phyloP scores from a whole-genome alignment of 148 eudicot genomes.

The Rhododendron griersonianum region DNA sequence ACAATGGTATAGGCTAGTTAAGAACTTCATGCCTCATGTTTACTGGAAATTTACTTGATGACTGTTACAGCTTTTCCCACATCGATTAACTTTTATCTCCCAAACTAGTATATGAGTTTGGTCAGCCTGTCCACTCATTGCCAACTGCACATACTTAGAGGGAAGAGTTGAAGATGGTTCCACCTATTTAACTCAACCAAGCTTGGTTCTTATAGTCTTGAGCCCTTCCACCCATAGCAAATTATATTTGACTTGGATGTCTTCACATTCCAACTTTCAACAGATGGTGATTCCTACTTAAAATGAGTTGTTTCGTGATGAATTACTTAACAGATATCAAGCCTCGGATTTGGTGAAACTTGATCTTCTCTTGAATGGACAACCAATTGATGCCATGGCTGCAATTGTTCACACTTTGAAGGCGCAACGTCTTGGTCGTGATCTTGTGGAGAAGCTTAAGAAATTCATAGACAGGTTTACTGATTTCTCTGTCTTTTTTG shows the following conservation, averaged over 20 bases:
- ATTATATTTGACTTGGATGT: neutral
- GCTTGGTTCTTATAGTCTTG: neutral
- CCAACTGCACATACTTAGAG: neutral
- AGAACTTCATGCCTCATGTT: neutral
- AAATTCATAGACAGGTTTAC: conserved; percentile 85
- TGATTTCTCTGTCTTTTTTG: neutral
- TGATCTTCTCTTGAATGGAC: conserved; percentile 89
- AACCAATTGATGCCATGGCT: conserved; percentile 98
- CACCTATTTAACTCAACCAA: neutral
- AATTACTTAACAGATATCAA: conserved; percentile 55
- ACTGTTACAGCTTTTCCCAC: neutral
- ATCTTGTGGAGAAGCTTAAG: conserved; percentile 82
- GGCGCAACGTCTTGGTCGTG: conserved; percentile 93
- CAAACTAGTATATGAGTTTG: neutral
- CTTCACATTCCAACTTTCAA: neutral
- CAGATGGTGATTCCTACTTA: neutral
- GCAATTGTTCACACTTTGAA: conserved; percentile 83
- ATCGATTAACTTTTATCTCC: neutral
- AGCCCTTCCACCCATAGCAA: neutral
- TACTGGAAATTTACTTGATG: neutral
- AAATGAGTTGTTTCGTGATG: conserved; percentile 1
- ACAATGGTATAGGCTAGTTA: neutral
- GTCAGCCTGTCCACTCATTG: neutral
- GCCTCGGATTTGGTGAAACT: conserved; percentile 82
- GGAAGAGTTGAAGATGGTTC: neutral